Evolutionary conservation across 108 stramenopile species (phyloP).

Genomic region (Pseudonitzschia multiseries): DNA sequence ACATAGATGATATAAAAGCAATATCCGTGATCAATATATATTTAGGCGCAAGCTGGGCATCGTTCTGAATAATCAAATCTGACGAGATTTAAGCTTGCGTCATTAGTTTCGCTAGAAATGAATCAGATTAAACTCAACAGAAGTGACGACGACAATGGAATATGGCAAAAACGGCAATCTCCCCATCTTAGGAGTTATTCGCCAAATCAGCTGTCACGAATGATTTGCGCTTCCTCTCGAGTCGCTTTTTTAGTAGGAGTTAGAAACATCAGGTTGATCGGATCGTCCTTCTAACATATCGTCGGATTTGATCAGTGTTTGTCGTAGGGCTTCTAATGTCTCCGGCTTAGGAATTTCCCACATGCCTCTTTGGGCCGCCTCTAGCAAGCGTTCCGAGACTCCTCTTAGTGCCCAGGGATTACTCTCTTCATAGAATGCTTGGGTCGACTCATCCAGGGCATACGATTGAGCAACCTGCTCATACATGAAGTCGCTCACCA

Average conservation of each 20-base stretch:
- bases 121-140: no score
- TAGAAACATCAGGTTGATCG: background rate
- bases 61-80: no score
- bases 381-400: slow-evolving; percentile 10
- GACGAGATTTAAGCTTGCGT: no score
- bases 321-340: slow-evolving; percentile 4
- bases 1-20: no score
- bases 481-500: slow-evolving; percentile 17
- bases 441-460: slow-evolving; percentile 6
- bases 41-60: no score
- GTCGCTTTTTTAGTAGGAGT: background rate
- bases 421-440: slow-evolving; percentile 9
- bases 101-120: no score
- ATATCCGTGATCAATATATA: no score
- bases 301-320: slow-evolving; percentile 10
- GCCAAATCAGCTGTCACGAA: no score
- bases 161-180: no score
- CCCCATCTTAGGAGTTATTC: no score
- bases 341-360: slow-evolving; percentile 5
- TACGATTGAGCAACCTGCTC: slow-evolving; percentile 17
- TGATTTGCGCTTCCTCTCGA: no score
- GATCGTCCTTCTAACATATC: slow-evolving; percentile 14
- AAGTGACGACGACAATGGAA: no score
- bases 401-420: slow-evolving; percentile 8
- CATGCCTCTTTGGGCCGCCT: slow-evolving; percentile 10